Percentiles rank a stretch among this genome's conserved stretches.
phyloP scores from a whole-genome alignment of 2,329 filamentous ascomycete species.

The Anthostomella pinea region DNA sequence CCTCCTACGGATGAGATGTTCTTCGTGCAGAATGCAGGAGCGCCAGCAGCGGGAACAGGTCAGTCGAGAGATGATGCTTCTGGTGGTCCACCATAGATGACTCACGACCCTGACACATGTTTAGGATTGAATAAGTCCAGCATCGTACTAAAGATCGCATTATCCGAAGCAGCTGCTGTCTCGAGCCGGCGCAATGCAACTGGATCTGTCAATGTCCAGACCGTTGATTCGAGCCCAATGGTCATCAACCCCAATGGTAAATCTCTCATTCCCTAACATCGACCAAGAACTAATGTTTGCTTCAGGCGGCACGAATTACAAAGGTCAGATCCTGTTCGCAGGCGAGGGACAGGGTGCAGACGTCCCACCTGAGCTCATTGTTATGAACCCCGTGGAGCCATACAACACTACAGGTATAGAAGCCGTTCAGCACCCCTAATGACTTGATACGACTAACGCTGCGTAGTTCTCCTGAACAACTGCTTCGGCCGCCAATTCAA shows the following conservation, averaged over 20 bases:
- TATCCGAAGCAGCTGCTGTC: constrained; percentile 41
- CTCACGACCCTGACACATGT: too few relatives aligned
- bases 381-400: constrained; percentile 44
- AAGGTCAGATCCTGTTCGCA: constrained; percentile 46
- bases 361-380: constrained; percentile 37
- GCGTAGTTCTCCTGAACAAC: constrained; percentile 51
- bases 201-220: constrained; percentile 39
- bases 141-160: constrained; percentile 48
- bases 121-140: constrained; percentile 47
- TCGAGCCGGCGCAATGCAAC: constrained; percentile 36
- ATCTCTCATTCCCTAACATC: background rate
- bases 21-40: constrained; percentile 52
- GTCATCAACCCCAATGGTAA: constrained; percentile 51
- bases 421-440: background rate
- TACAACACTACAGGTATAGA: constrained; percentile 50
- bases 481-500: constrained; percentile 60
- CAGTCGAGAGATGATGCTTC: background rate
- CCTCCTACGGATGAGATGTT: constrained; percentile 50
- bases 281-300: background rate
- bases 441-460: constrained; percentile 5
- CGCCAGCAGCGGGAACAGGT: constrained; percentile 43
- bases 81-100: too few relatives aligned
- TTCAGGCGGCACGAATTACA: constrained; percentile 49
- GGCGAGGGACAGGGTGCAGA: constrained; percentile 48
- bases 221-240: constrained; percentile 40